Base-by-base conservation (phyloP, 202 grass and related monocot species). In the Setaria viridis region DNA sequence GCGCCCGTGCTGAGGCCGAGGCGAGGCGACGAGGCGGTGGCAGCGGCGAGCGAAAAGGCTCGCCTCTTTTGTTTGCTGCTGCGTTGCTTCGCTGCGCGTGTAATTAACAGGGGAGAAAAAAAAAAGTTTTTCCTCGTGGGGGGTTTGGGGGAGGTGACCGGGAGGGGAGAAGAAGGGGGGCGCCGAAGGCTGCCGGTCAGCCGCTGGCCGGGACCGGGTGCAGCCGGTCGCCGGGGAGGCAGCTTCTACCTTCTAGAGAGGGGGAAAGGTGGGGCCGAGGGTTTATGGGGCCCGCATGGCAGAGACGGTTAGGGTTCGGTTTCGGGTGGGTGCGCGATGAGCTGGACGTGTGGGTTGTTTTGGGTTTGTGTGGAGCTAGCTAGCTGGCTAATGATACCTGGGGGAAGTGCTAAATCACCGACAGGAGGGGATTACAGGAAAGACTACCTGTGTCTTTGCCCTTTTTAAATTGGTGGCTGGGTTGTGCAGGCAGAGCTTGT, bases 71-170 rank as follows among this genome's bases (percentile, higher is more conserved):
- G 88, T 30, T 30, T 30, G 77, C 71, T 66, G 62, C 42, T 53
- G 87, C 57, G 71, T 59, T 78, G 83, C 88, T 90, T 87, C 85
- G 74, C 69, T 81, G 70, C 70, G 89, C 70, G 89, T 87, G 85
- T 59, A 62, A 58, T 81, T 58, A 57, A 58, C 65, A 12, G 48
- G 3, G 67, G 29, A 32, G 2, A 20, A 2, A 50, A 32, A 42
- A 67, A 29, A 30, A 41, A 4, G 2, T 21, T 35, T 68, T 62
- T 42, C 2, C 33, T 84, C 62, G 75, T 76, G 85, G 46, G 20
- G 56, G 54, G 11, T 0, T 46, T 7, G 56, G 54, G 25, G 0
- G 0, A 30, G 78, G 67, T 85, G 73, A 85, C 58, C 83, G 79
- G 80, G 51, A 63, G 25, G 47, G 85, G 80, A 49, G 74, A 69